Evolutionary conservation across 2,329 filamentous ascomycete genomes (phyloP), one percentile per base, ranked within the genome.

Genomic region (Colletotrichum tropicale): DNA sequence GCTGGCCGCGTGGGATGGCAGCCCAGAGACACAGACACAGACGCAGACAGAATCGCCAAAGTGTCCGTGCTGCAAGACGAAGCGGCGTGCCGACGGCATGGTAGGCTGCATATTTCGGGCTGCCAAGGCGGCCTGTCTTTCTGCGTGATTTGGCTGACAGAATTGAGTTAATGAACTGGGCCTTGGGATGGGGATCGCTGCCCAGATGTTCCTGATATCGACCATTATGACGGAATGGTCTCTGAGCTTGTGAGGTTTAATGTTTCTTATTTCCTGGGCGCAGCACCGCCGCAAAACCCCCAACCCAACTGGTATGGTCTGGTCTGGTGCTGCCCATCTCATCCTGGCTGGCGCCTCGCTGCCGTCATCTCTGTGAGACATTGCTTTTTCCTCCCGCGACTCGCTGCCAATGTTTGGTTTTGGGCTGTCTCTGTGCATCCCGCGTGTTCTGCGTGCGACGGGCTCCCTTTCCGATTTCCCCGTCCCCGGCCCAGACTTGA

Each of bases 391-490:
- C 38, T 48, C 8, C 12, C 38, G 26, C 30, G 32, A 13, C 61
- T 64, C n/a, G 26, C 21, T 56, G 43, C 28, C 65, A 64, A 38
- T 64, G n/a, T 26, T 18, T 64, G 13, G 55, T 30, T 21, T 52
- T 24, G 24, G 15, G 10, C 18, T 66, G 36, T 66, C 30, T 60
- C 66, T 68, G 48, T 30, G 48, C 36, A 52, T 69, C 67, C 36
- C 36, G 56, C 67, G 56, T 36, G 24, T 68, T 58, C 26, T 58
- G 43, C 67, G 43, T 52, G 36, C 32, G 26, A 26, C 73, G 64
- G 69, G 56, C 55, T 36, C 38, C n/a, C 36, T 34, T 75, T 72
- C 73, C 73, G 70, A 64, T 32, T 58, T 55, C 64, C 56, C 70
- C 64, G 64, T 68, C 43, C 70, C 73, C 24, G 70, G 73, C 21